Conservation (phyloP, 2,329 filamentous ascomycete species). For the Metarhizium robertsii region DNA sequence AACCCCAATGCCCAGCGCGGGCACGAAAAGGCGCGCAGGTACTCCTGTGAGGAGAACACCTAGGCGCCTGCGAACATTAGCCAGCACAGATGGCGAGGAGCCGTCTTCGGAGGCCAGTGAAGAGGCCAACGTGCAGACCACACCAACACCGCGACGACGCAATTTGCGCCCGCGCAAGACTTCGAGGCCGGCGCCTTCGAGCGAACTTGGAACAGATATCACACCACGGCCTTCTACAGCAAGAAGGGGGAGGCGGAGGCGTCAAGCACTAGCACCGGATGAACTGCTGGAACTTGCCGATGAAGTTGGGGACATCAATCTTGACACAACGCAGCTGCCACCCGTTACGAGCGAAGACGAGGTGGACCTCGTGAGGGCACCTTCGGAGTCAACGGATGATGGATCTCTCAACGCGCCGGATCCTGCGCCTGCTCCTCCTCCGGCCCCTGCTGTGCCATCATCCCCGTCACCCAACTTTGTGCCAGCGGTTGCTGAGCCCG, state of each 20-base stretch:
- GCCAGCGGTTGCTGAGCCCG: conserved; percentile 9
- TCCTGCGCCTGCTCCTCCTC: not conserved
- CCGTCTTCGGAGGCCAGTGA: conserved; percentile 10
- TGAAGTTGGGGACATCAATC: conserved; percentile 10
- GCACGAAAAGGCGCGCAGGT: conserved; percentile 34
- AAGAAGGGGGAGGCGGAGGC: conserved; percentile 10
- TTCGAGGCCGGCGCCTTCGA: conserved; percentile 14
- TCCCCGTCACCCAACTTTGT: conserved; percentile 3
- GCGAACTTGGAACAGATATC: conserved; percentile 13
- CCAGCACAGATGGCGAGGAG: conserved; percentile 18
- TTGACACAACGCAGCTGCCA: conserved; percentile 6
- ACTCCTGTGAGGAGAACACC: conserved; percentile 32
- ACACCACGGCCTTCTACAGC: conserved; percentile 9
- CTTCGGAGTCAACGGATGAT: conserved; percentile 10
- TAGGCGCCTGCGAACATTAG: conserved; percentile 22
- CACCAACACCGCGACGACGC: conserved; percentile 21
- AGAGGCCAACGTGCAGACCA: conserved; percentile 16
- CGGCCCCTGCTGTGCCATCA: conserved; percentile 1
- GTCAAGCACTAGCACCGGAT: conserved; percentile 16
- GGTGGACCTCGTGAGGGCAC: conserved; percentile 19
- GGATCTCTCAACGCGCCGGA: not conserved
- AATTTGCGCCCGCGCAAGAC: conserved; percentile 20
- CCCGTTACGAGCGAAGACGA: conserved; percentile 16
- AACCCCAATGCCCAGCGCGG: conserved; percentile 37
- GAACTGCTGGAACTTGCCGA: conserved; percentile 17